phyloP scores from a whole-genome alignment of 345 rosid genomes.

The Cardamine chenopodiifolia region DNA sequence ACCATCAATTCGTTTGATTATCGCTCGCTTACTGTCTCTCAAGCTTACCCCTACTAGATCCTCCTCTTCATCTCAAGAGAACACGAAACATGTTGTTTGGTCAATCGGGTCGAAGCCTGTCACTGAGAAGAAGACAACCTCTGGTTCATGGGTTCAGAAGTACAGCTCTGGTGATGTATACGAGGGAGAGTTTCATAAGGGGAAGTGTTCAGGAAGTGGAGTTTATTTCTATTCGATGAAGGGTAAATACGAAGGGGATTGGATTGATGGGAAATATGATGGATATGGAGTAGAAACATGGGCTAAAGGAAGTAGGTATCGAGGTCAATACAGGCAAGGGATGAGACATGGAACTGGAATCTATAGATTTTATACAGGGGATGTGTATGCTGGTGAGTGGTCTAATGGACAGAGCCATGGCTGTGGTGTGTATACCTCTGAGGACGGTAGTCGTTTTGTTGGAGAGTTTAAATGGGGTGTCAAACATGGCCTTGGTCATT shows the following conservation, averaged over 20 bases:
- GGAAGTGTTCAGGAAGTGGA: conserved; percentile 82
- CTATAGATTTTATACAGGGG: conserved; percentile 76
- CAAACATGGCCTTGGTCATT: conserved; percentile 83
- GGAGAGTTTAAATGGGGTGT: conserved; percentile 94
- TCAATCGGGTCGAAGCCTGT: conserved; percentile 80
- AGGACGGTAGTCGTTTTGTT: conserved; percentile 73
- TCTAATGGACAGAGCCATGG: conserved; percentile 89
- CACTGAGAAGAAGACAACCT: conserved; percentile 49
- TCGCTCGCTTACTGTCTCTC: conserved; percentile 60
- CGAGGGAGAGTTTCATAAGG: conserved; percentile 81
- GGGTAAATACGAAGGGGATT: conserved; percentile 84
- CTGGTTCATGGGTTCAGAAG: conserved; percentile 73
- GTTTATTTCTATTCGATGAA: conserved; percentile 71
- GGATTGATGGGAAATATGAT: conserved; percentile 83
- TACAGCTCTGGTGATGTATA: conserved; percentile 79
- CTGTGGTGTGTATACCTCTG: conserved; percentile 74
- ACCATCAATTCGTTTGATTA: conserved; percentile 57
- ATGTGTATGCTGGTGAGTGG: conserved; percentile 90
- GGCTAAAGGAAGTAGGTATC: conserved; percentile 83
- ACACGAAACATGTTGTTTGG: conserved; percentile 64
- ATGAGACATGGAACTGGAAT: conserved; percentile 87
- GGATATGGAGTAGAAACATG: conserved; percentile 87
- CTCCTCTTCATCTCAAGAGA: conserved; percentile 42
- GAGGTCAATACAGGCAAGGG: conserved; percentile 83
- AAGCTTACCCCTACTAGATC: conserved; percentile 51